Evolutionary conservation across 768 basidiomycete species (phyloP).

Genomic region (Tricholoma bakamatsutake): DNA sequence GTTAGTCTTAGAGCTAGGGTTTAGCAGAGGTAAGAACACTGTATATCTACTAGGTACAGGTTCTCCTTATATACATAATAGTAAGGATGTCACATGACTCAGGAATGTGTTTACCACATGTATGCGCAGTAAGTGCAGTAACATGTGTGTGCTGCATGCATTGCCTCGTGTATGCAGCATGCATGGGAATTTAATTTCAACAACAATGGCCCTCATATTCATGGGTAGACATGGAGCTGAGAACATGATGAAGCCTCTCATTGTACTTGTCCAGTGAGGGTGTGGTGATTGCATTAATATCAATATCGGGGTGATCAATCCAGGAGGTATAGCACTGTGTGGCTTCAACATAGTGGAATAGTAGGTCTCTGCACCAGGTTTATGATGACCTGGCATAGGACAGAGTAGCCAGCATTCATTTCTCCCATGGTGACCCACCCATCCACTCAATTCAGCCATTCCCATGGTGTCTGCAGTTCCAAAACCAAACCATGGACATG

Average conservation of each 20-base stretch:
- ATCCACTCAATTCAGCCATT: slow-evolving; percentile 16
- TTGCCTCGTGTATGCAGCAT: slow-evolving; percentile 28
- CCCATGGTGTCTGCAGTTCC: slow-evolving; percentile 30
- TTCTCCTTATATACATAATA: no score
- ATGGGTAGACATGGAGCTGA: not conserved
- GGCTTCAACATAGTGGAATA: not conserved
- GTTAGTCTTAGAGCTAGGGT: no score
- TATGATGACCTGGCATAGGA: not conserved
- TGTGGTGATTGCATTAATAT: not conserved
- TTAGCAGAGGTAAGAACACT: no score
- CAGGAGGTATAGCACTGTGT: not conserved
- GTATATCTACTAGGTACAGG: no score
- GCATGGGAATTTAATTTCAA: slow-evolving; percentile 10
- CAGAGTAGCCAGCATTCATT: not conserved
- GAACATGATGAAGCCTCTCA: not conserved
- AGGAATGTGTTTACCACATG: no score
- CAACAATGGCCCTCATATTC: not conserved
- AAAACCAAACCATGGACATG: slow-evolving; percentile 16
- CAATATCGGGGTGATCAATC: not conserved
- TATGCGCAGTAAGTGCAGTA: no score
- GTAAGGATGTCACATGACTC: no score
- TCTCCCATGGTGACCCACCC: not conserved
- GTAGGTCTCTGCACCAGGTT: not conserved
- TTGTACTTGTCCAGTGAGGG: not conserved
- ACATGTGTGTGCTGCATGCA: no score